Conservation (phyloP, 306 rosid genomes). For the Potentilla sterilis region DNA sequence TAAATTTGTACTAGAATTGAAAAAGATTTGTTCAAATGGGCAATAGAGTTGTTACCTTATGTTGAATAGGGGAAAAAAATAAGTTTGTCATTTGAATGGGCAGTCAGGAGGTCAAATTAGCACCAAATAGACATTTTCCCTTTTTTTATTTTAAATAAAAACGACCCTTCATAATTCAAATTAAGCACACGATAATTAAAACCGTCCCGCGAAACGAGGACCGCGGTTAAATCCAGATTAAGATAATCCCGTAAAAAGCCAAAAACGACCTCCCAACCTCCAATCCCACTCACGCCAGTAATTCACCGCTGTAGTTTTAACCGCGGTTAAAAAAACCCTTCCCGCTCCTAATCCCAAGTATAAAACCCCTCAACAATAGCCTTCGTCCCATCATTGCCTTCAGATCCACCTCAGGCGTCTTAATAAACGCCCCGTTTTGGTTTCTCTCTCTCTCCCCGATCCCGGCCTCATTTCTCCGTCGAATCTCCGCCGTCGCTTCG, state of each 20-base stretch:
- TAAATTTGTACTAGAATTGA: too few relatives aligned
- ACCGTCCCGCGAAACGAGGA: conserved; percentile 12
- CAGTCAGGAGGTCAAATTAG: too few relatives aligned
- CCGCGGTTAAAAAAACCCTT: conserved; percentile 1
- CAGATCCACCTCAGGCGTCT: conserved; percentile 39
- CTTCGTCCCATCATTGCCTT: not conserved
- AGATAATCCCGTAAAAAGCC: not conserved
- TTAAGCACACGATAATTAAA: not conserved
- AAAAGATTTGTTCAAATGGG: too few relatives aligned
- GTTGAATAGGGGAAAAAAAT: too few relatives aligned
- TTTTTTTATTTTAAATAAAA: too few relatives aligned
- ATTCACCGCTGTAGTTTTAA: not conserved
- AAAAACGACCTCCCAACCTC: not conserved
- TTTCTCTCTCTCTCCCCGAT: conserved; percentile 1
- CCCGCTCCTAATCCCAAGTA: conserved; percentile 14
- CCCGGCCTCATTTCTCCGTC: not conserved
- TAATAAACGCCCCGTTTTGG: conserved; percentile 46
- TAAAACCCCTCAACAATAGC: not conserved
- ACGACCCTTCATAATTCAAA: not conserved
- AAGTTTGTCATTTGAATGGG: too few relatives aligned
- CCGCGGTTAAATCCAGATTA: not conserved
- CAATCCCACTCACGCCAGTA: not conserved
- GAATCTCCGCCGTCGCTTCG: not conserved
- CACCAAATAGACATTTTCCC: too few relatives aligned
- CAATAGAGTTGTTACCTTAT: too few relatives aligned